These are phyloP conservation scores for Thalia dealbata DNA, from an alignment of 176 grass and related monocot species.

Conservation along the genomic window DNA sequence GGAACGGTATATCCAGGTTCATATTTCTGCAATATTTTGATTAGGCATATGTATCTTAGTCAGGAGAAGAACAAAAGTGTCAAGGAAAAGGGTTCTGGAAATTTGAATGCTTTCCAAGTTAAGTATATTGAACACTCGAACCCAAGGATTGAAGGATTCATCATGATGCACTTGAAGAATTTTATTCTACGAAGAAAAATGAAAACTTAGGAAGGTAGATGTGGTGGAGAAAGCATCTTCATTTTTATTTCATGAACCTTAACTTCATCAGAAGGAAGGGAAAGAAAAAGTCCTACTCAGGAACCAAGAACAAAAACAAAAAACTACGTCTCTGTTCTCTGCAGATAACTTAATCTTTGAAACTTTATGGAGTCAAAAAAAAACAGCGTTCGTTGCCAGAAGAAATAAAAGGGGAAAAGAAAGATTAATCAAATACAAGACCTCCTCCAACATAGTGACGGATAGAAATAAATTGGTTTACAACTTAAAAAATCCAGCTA, in stretches of 20 bases:
- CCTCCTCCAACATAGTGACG: neutral
- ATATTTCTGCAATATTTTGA: constrained; percentile 43
- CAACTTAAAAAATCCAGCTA: neutral
- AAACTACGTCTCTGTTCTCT: too few species aligned
- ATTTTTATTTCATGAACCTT: neutral
- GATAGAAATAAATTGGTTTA: neutral
- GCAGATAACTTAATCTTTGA: neutral
- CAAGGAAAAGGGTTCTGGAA: neutral
- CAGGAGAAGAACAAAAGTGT: neutral
- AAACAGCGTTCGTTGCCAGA: neutral
- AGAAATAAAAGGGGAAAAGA: neutral
- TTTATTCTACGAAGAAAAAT: too few species aligned
- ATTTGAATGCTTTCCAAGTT: neutral
- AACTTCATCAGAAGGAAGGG: neutral
- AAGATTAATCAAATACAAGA: neutral
- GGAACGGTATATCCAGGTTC: constrained; percentile 55
- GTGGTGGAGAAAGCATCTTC: neutral
- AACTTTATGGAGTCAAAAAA: too few species aligned
- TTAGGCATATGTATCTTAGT: neutral
- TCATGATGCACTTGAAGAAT: neutral
- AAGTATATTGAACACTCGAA: neutral
- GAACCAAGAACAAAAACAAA: neutral
- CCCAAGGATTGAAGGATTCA: too few species aligned
- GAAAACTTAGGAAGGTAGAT: neutral
- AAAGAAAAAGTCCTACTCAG: neutral